Evolutionary conservation across 2,329 filamentous ascomycete species (phyloP).

Genomic region (Myriosclerotinia curreyana): DNA sequence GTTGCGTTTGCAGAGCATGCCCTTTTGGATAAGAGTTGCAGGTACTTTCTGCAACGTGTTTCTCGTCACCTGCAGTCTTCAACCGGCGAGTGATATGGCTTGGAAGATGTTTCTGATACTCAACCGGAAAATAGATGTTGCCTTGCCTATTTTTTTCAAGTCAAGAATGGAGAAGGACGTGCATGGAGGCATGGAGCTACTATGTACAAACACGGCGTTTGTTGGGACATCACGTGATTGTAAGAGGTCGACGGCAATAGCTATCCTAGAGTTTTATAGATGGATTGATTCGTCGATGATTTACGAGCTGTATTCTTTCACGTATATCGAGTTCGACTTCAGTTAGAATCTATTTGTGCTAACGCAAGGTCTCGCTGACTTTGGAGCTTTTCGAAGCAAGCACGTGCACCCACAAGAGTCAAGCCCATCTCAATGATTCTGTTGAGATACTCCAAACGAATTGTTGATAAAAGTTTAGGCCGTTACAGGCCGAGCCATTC

Average conservation of each 20-base stretch:
- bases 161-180: neutral
- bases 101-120: neutral
- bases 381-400: neutral
- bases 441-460: neutral
- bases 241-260: neutral
- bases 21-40: too few relatives aligned
- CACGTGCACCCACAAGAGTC: neutral
- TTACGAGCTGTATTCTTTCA: neutral
- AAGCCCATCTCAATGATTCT: too few relatives aligned
- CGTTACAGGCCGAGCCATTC: neutral
- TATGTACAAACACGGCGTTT: neutral
- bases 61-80: neutral
- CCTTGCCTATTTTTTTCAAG: neutral
- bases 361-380: neutral
- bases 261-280: neutral
- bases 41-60: neutral
- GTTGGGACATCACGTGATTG: neutral
- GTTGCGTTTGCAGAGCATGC: neutral
- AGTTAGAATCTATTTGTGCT: neutral
- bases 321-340: neutral
- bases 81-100: neutral
- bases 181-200: neutral
- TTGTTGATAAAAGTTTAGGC: neutral
- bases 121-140: neutral
- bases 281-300: neutral